Evolutionary conservation across 2,329 filamentous ascomycete genomes (phyloP), one percentile per base, ranked within the genome.

Genomic region (Colletotrichum sp.): DNA sequence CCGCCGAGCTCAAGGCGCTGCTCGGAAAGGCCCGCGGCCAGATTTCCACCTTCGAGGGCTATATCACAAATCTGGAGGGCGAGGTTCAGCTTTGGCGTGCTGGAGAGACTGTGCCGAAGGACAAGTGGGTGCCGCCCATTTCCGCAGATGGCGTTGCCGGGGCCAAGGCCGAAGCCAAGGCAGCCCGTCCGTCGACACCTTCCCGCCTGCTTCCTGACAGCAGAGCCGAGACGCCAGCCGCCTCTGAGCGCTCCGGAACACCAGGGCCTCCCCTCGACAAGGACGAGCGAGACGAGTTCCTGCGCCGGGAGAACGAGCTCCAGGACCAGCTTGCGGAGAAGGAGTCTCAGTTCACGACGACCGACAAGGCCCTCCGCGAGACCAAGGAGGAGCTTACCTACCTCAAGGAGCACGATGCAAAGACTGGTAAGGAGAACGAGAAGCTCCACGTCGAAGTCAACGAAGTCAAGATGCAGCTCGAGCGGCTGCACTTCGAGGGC

Each of bases 241-340:
- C 94, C 73, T 93, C 95, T 9, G 96, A 98, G 76, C 92, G 96
- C 61, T 92, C 96, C 18, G 94, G 93, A 66, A 98, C 96, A 15
- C 96, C 96, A 4, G 96, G 94, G 80, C 87, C 98, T 77, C 91
- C 95, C 51, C 87, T 98, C 73, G 97, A 99, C 70, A 98, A 98
- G 85, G 97, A 99, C 78, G 97, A 99, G 85, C 93, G 95, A 74
- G 97, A 99, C 80, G 97, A 99, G 82, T 99, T 98, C 80, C 84
- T 99, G 76, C 91, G 95, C 79, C 92, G 97, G 69, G 97, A 99
- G 83, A 99, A 99, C 79, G 97, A 99, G 82, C 90, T 99, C 55
- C 97, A 98, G 82, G 97, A 99, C 81, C 96, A 98, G 85, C 90
- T 99, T 68, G 93, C 97, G 3, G 97, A 99, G 84, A 97, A 93